Conservation (phyloP, 2,329 filamentous ascomycete species). For the Diplodia seriata region DNA sequence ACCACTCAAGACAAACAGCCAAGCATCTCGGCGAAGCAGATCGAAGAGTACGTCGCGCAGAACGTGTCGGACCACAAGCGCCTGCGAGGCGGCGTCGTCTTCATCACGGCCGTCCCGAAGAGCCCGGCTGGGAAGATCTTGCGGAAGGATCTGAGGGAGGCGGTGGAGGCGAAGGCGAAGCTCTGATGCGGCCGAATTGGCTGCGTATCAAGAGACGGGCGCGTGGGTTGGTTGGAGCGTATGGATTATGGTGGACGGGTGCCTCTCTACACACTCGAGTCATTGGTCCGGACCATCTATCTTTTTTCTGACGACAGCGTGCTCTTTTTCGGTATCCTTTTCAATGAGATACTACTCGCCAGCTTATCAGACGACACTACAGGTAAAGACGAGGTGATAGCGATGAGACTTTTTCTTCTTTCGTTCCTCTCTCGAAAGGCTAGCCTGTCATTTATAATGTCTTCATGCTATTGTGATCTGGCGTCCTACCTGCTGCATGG, state of each 20-base stretch:
- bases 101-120: slow-evolving; percentile 48
- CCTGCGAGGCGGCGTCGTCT: slow-evolving; percentile 48
- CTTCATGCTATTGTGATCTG: too few relatives aligned
- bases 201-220: too few relatives aligned
- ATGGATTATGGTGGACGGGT: too few relatives aligned
- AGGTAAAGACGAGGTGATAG: not conserved
- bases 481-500: too few relatives aligned
- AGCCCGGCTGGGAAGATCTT: slow-evolving; percentile 47
- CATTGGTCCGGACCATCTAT: not conserved
- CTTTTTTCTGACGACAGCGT: not conserved
- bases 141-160: slow-evolving; percentile 46
- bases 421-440: too few relatives aligned
- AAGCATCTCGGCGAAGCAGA: slow-evolving; percentile 37
- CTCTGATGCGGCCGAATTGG: slow-evolving; percentile 33
- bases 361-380: not conserved
- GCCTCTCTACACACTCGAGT: too few relatives aligned
- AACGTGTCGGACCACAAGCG: slow-evolving; percentile 47
- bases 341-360: not conserved
- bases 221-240: too few relatives aligned
- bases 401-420: not conserved
- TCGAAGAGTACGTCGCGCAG: slow-evolving; percentile 44
- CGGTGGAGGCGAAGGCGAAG: slow-evolving; percentile 40
- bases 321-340: not conserved
- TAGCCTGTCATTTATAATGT: too few relatives aligned
- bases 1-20: slow-evolving; percentile 31